Percentiles rank a stretch among this genome's conserved stretches.
phyloP scores from a whole-genome alignment of 1,284 basidiomycete genomes.

The Blastosporella zonata region DNA sequence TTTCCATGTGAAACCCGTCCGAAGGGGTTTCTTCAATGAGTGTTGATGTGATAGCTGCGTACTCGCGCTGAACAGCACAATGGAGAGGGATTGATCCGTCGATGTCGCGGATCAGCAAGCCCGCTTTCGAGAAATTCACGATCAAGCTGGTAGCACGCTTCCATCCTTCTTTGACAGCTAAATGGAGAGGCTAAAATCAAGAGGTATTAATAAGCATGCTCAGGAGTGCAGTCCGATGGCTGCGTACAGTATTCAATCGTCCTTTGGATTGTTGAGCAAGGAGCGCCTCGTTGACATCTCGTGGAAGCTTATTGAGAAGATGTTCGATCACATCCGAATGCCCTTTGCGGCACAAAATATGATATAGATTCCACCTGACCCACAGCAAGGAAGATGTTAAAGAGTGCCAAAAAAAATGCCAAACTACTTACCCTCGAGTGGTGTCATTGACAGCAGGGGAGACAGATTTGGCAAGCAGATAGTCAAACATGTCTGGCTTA shows the following conservation, averaged over 20 bases:
- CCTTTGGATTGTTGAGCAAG: slow-evolving; percentile 44
- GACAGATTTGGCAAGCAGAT: slow-evolving; percentile 44
- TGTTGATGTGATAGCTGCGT: slow-evolving; percentile 31
- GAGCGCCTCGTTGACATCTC: slow-evolving; percentile 40
- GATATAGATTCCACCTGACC: slow-evolving; percentile 52
- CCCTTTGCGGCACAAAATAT: slow-evolving; percentile 37
- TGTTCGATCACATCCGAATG: slow-evolving; percentile 36
- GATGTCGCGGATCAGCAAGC: slow-evolving; percentile 37
- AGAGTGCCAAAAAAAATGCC: neutral
- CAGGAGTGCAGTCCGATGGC: neutral
- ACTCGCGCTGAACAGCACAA: slow-evolving; percentile 35
- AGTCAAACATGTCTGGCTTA: slow-evolving; percentile 41
- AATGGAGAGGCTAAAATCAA: slow-evolving; percentile 43
- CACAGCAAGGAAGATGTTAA: neutral
- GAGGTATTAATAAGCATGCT: neutral
- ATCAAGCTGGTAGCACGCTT: slow-evolving; percentile 32
- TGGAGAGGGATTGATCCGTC: slow-evolving; percentile 48
- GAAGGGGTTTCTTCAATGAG: slow-evolving; percentile 36
- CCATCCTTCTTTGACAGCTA: slow-evolving; percentile 37
- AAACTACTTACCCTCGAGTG: slow-evolving; percentile 35
- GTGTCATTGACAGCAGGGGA: slow-evolving; percentile 42
- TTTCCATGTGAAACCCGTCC: slow-evolving; percentile 43
- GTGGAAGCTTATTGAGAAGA: slow-evolving; percentile 45
- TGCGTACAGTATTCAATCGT: slow-evolving; percentile 43
- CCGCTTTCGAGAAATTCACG: slow-evolving; percentile 31